These are phyloP conservation scores for Cystofilobasidium capitatum DNA, from an alignment of 768 basidiomycete genomes.

Conservation along the genomic window DNA sequence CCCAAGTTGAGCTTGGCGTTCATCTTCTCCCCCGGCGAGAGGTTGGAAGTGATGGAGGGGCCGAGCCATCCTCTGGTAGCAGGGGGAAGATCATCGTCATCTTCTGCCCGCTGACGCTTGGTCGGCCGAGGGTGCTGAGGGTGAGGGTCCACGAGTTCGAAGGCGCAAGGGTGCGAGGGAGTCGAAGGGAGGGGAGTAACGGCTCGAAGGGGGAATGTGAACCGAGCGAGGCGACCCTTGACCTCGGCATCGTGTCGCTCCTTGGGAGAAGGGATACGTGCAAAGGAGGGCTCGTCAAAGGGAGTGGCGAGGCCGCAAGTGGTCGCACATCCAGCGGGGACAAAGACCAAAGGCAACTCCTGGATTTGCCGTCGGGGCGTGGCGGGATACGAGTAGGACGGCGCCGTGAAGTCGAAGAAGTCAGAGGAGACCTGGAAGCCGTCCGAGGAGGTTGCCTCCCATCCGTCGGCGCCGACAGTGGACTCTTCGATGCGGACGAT, in stretches of 20 bases:
- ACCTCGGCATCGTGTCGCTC: background rate
- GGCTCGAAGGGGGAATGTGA: too few relatives aligned
- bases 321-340: background rate
- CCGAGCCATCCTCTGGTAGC: background rate
- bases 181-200: too few relatives aligned
- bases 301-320: background rate
- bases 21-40: background rate
- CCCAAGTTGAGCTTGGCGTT: background rate
- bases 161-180: too few relatives aligned
- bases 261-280: background rate
- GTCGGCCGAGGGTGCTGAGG: too few relatives aligned
- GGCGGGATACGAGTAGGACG: background rate
- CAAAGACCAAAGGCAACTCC: background rate
- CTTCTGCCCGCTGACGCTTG: background rate
- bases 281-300: background rate
- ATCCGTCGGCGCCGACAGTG: constrained; percentile 1
- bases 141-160: too few relatives aligned
- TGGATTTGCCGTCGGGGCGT: background rate
- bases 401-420: background rate
- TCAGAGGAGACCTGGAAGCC: background rate
- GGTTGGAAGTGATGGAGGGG: too few relatives aligned
- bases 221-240: background rate
- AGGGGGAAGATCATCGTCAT: background rate
- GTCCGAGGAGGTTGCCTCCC: background rate
- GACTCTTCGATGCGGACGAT: background rate